Conservation (phyloP, 305 asterid genomes). For the Ajuga reptans region DNA sequence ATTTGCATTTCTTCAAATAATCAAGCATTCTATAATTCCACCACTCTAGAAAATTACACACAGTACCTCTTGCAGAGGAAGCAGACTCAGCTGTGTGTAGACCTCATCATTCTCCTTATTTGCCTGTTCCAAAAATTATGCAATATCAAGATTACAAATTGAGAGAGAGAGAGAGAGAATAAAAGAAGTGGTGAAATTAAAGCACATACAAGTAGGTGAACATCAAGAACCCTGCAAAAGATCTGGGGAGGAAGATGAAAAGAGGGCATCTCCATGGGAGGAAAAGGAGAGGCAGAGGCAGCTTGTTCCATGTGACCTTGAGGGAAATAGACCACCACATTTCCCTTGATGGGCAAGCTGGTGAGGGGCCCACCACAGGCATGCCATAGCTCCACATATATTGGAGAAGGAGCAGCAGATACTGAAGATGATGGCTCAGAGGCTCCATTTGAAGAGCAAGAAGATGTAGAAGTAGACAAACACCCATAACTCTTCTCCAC, state of each 20-base stretch:
- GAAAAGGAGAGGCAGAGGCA: constrained; percentile 49
- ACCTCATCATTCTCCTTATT: constrained; percentile 97
- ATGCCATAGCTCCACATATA: constrained; percentile 83
- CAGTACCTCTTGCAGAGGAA: constrained; percentile 71
- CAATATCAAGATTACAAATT: constrained; percentile 2
- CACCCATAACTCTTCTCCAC: constrained; percentile 42
- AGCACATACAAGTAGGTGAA: constrained; percentile 68
- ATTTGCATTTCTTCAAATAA: constrained; percentile 8
- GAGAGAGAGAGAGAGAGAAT: not conserved
- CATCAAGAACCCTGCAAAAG: constrained; percentile 79
- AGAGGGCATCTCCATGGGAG: constrained; percentile 58
- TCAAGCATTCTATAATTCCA: not conserved
- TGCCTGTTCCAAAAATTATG: constrained; percentile 42
- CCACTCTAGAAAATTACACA: constrained; percentile 9
- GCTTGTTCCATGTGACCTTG: constrained; percentile 86
- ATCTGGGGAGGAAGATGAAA: constrained; percentile 80
- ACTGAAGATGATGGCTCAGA: constrained; percentile 29
- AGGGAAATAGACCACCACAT: constrained; percentile 79
- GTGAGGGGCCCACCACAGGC: constrained; percentile 93
- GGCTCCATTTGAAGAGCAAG: constrained; percentile 62
- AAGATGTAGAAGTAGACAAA: constrained; percentile 49
- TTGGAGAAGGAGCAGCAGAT: constrained; percentile 32
- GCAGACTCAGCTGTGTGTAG: constrained; percentile 70
- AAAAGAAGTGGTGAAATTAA: not conserved
- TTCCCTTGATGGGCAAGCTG: constrained; percentile 69